Evolutionary conservation across 2,329 filamentous ascomycete genomes (phyloP).

Genomic region (Apiospora malaysiana): DNA sequence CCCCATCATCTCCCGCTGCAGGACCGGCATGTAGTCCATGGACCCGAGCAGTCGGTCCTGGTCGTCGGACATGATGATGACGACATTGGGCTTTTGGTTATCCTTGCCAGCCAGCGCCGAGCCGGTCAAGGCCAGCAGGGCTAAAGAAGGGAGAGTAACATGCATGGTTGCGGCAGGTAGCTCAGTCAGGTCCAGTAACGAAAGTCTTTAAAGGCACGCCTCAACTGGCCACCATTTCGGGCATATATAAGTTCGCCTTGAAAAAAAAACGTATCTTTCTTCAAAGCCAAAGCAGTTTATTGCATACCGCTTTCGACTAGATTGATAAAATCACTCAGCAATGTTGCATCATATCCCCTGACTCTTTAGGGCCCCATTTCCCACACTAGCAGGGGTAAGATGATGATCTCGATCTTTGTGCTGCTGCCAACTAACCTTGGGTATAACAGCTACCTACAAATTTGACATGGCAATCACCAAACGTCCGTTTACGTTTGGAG

Average conservation of each 20-base stretch:
- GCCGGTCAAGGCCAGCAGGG: background rate
- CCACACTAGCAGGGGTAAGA: background rate
- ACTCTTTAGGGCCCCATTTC: background rate
- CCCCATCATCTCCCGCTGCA: conserved; percentile 31
- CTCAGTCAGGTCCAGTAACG: background rate
- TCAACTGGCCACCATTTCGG: background rate
- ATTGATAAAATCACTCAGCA: background rate
- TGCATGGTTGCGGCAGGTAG: background rate
- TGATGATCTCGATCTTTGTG: background rate
- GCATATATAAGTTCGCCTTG: background rate
- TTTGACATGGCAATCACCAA: background rate
- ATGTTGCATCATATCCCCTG: background rate
- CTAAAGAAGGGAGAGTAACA: background rate
- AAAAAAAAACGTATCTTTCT: no score
- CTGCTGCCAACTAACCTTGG: background rate
- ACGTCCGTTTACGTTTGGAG: background rate
- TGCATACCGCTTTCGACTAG: background rate
- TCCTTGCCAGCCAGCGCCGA: background rate
- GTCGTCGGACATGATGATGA: conserved; percentile 37
- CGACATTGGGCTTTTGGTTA: conserved; percentile 20
- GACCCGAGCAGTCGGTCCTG: conserved; percentile 33
- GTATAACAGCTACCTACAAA: no score
- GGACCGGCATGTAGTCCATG: conserved; percentile 25
- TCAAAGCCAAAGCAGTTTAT: no score
- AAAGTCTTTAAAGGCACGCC: background rate